phyloP scores from a whole-genome alignment of 208 protist genomes.

The Trypanosoma boissoni region DNA sequence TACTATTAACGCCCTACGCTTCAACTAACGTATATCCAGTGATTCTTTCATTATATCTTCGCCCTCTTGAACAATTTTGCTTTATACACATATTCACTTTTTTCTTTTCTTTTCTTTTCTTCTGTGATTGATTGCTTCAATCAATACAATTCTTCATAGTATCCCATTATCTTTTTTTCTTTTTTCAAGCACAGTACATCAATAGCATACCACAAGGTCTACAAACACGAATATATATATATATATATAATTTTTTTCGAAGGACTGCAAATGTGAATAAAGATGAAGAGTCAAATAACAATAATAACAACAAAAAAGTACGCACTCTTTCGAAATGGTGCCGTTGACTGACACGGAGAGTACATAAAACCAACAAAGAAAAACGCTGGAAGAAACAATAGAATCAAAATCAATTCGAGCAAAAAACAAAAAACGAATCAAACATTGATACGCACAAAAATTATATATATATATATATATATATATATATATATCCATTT shows the following conservation, averaged over 20 bases:
- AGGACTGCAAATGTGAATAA: no score
- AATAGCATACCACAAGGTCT: no score
- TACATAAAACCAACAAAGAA: no score
- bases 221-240: no score
- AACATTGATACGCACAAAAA: not conserved
- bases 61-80: not conserved
- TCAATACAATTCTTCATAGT: not conserved
- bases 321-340: no score
- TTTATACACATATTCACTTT: not conserved
- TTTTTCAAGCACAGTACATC: not conserved
- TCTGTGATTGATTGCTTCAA: slow-evolving; percentile 4
- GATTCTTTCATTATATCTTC: not conserved
- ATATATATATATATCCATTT: no score
- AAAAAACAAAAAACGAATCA: slow-evolving; percentile 18
- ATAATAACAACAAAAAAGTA: no score
- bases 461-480: slow-evolving; percentile 2
- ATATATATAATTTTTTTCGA: slow-evolving; percentile 16
- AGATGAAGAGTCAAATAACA: slow-evolving; percentile 2
- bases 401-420: slow-evolving; percentile 1
- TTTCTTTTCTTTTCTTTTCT: slow-evolving; percentile 8
- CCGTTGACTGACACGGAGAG: no score
- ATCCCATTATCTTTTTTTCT: not conserved
- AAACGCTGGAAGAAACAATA: no score
- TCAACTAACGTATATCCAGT: not conserved
- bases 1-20: no score